Conservation (phyloP, 2,329 filamentous ascomycete species). For the Alternaria triticina region DNA sequence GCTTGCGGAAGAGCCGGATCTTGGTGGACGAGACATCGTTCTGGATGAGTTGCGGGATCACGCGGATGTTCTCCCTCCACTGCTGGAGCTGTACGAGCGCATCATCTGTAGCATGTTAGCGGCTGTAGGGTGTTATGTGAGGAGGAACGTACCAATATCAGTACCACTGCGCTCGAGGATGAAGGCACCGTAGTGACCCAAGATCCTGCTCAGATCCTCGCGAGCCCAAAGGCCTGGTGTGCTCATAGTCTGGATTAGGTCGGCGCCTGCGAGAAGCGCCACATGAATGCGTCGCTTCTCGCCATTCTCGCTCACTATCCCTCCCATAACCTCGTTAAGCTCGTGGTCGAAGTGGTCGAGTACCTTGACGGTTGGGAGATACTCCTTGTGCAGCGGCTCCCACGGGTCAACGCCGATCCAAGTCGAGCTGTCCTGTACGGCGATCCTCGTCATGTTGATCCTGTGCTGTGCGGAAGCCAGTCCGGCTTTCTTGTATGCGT, state of each 20-base stretch:
- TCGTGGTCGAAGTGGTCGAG: constrained; percentile 91
- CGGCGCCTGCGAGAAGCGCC: constrained; percentile 76
- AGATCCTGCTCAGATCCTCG: constrained; percentile 85
- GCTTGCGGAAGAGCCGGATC: constrained; percentile 73
- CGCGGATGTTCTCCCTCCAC: constrained; percentile 85
- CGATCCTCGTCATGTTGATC: constrained; percentile 86
- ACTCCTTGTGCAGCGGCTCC: constrained; percentile 84
- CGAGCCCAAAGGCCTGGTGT: constrained; percentile 75
- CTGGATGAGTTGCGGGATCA: constrained; percentile 86
- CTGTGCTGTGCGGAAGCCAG: constrained; percentile 75
- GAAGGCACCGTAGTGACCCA: constrained; percentile 82
- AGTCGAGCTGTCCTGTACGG: constrained; percentile 69
- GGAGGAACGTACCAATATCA: constrained; percentile 64
- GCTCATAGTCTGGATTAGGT: constrained; percentile 60
- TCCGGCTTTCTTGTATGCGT: constrained; percentile 80
- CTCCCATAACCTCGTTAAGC: constrained; percentile 79
- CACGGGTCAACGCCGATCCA: constrained; percentile 52
- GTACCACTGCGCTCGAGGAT: constrained; percentile 88
- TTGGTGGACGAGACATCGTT: constrained; percentile 85
- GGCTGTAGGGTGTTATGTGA: background rate
- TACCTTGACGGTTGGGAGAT: constrained; percentile 87
- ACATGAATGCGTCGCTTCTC: constrained; percentile 73
- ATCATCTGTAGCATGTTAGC: constrained; percentile 63
- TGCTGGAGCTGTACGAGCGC: constrained; percentile 80
- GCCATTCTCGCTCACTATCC: constrained; percentile 73